Evolutionary conservation across 2,329 filamentous ascomycete genomes (phyloP).

Genomic region (Thermoascus crustaceus): DNA sequence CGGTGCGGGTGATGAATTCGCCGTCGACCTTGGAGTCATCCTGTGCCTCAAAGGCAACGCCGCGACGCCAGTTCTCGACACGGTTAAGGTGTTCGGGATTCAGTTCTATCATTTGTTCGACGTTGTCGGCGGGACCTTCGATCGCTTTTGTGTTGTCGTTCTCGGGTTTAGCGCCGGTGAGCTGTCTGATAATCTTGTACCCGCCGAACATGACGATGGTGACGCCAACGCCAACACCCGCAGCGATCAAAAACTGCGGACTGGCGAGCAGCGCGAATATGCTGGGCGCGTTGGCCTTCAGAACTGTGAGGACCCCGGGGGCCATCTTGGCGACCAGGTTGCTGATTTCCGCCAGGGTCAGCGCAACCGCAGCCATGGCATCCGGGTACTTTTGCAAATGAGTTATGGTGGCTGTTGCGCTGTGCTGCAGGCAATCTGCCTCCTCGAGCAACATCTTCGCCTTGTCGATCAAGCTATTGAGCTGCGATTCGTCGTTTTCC

Average conservation of each 20-base stretch:
- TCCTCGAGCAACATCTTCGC: slow-evolving; percentile 76
- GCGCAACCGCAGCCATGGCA: slow-evolving; percentile 83
- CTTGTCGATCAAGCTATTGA: slow-evolving; percentile 61
- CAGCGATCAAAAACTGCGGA: slow-evolving; percentile 90
- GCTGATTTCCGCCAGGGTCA: slow-evolving; percentile 86
- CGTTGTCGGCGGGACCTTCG: slow-evolving; percentile 24
- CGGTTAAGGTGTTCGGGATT: slow-evolving; percentile 43
- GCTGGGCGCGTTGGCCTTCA: slow-evolving; percentile 76
- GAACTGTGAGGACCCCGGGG: slow-evolving; percentile 63
- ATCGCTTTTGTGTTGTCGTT: slow-evolving; percentile 7
- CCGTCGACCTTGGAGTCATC: slow-evolving; percentile 56
- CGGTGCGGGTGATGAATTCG: slow-evolving; percentile 56
- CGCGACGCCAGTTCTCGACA: slow-evolving; percentile 56
- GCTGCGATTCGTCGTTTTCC: slow-evolving; percentile 50
- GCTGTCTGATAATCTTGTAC: slow-evolving; percentile 93
- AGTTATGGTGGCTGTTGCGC: slow-evolving; percentile 71
- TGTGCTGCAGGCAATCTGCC: slow-evolving; percentile 80
- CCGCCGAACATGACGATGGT: slow-evolving; percentile 93
- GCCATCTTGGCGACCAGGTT: slow-evolving; percentile 75
- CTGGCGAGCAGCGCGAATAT: slow-evolving; percentile 79
- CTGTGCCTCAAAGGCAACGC: slow-evolving; percentile 48
- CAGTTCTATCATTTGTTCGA: slow-evolving; percentile 52
- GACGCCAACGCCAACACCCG: slow-evolving; percentile 80
- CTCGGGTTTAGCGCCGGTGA: slow-evolving; percentile 40
- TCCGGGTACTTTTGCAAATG: slow-evolving; percentile 77